Evolutionary conservation across 768 basidiomycete species (phyloP), one percentile per base, ranked within the genome.

Genomic region (Mrakia blollopis): DNA sequence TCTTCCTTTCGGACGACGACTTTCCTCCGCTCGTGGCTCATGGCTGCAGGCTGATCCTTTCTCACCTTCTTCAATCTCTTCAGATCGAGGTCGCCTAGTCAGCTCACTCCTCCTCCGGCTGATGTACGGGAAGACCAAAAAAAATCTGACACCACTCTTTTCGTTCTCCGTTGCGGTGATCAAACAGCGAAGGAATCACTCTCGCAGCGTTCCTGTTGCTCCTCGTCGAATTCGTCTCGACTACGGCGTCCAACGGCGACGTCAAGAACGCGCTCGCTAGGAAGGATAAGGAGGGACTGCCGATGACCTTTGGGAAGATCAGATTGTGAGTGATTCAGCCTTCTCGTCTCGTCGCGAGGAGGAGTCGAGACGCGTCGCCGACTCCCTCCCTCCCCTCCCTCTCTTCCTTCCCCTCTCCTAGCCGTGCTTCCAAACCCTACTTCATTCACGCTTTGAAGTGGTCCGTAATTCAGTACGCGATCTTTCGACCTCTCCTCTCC

Each of bases 391-490:
- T 39, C 16, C 23, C 61, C 74, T 28, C 70, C 60, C 75, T 70
- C 16, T 71, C 25, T 25, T 61, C 28, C 14, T 30, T 32, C 41
- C 16, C 35, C 35, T 25, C 41, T n/a, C 35, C 35, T 25, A 65
- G 68, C n/a, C 54, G 41, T 9, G 32, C 60, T 16, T 57, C 14
- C 3, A 47, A 52, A n/a, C 79, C 79, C 79, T 79, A 79, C 70
- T 50, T 68, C 57, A 73, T 81, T 50, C 81, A 68, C 37, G 35
- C 35, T 21, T 21, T 41, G 32, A 68, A 93, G 88, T 95, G 93
- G 92, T 86, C 88, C 57, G 93, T 96, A 10, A 84, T 97, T 6
- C 94, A 97, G 87, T 96, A 94, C 82, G 89, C 92, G 32, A 88
- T 93, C 76, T 84, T 94, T 61, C 87, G 91, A 73, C 89, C 89